Base-by-base conservation (phyloP, 1,284 basidiomycete genomes). In the Coniophora puteana region DNA sequence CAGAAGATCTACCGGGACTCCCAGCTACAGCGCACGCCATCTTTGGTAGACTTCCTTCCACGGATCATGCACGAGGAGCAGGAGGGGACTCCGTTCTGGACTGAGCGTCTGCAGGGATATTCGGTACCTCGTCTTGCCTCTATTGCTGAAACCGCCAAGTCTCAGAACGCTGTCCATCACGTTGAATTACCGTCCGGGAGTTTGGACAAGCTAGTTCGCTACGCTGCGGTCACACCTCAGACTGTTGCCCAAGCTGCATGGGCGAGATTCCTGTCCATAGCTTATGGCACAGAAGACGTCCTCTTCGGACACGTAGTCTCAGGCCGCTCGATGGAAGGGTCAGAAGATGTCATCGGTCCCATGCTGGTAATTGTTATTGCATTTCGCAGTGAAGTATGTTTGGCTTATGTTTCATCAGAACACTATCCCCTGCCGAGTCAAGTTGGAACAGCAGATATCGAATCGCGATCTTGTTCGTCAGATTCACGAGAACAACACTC, bases 231-330 rank as follows among this genome's bases (percentile, higher is more conserved):
- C 35, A 66, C 66, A 30, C 41, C 57, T 1, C 65, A 68, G 38
- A 64, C 62, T 43, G 45, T 68, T 51, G 70, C 64, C 16, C 73
- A 75, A 51, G 66, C 61, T 13, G 64, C 62, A 10, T 68, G 67
- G 54, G 68, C 66, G 1, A 71, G 66, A 45, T 40, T 66, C n/a
- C 38, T 76, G 6, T 58, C 64, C n/a, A 52, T 51, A 8, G 35
- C 66, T 12, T 58, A 55, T n/a, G 47, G 54, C 22, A 55, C 52
- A 28, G 32, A 39, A 2, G 71, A 74, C 47, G 55, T 72, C 21
- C 57, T 74, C 13, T 76, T 74, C 44, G 73, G 74, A 0, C 70
- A 72, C 41, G 68, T 71, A 14, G 59, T 75, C 8, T 73, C 73
- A 11, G 73, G 74, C 26, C 57, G 73, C 44, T 67, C 58, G 36